Evolutionary conservation across 768 basidiomycete species (phyloP), one percentile per base, ranked within the genome.

Genomic region (Leccinellum albellum): DNA sequence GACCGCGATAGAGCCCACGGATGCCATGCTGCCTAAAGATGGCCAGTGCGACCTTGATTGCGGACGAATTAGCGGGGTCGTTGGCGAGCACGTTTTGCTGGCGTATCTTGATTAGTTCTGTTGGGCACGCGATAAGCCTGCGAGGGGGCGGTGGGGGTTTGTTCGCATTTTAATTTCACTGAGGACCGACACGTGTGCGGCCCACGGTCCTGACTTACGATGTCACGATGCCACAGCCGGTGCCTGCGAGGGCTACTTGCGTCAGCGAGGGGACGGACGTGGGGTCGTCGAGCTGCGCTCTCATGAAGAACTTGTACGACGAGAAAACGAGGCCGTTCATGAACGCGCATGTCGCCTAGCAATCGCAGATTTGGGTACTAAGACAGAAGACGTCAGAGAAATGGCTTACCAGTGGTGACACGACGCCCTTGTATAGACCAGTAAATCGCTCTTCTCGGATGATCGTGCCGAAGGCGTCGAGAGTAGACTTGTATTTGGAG

Each of bases 291-390:
- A 85, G 74, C 66, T 94, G 89, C 0, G 82, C 58, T 49, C 83
- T 82, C 76, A 93, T 83, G 52, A 94, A 79, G 66, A 89, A 84
- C 21, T 86, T 83, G 74, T 96, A 96, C 0, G 87, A 85, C 0
- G 91, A 82, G 70, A 97, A 96, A 4, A 95, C 84, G 15, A 93
- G 76, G 13, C 94, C 92, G 65, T 95, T 97, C 77, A 92, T 80
- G 2, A 89, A 74, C 0, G 90, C 89, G 23, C 82, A 81, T 3
- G 85, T 82, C 2, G 83, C 79, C 90, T 91, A 59, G 24, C 8
- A 21, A 48, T 17, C 21, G 4, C 17, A 2, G 3, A 29, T 7
- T 26, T 2, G n/a, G 9, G 17, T 50, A 42, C 55, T 29, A 24
- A 45, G 17, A 37, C 51, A 46, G 20, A n/a, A 21, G 8, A 20